Base-by-base conservation (phyloP, 116 monocot genomes). In the Cymodocea nodosa region DNA sequence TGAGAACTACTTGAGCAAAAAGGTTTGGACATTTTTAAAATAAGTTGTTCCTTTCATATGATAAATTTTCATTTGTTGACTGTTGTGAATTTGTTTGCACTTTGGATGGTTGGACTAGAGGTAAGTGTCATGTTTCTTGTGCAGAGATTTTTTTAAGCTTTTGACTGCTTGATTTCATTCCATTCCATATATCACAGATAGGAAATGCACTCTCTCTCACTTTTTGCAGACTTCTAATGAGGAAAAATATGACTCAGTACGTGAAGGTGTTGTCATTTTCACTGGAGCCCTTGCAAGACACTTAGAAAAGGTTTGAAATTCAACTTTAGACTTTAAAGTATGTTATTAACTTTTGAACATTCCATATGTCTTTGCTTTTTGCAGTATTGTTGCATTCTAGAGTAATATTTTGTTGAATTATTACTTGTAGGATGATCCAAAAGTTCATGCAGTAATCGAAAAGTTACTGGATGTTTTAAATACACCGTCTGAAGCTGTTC, bases 401-500 rank as follows among this genome's bases (percentile, higher is more conserved):
- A 15, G 23, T 51, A 52, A 58, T 50, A 23, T 51, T 63, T 12
- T 2, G n/a, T 50, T 75, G 51, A 65, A 36, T 10, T 66, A 37
- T 77, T 69, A 62, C 35, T 14, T 48, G 49, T 79, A 97, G 97
- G 97, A 91, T 74, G 97, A 97, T 78, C 92, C 97, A 60, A 97
- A 97, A 84, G 82, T 97, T 17, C 88, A 91, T 83, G 62, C 74
- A 62, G 97, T 97, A 55, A 71, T 97, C 62, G 97, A 97, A 58
- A 97, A 91, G 76, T 67, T 97, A 68, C 77, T 97, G 71, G 92
- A 88, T 70, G 97, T 97, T 57, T 70, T 97, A 59, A 91, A 97
- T 70, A 97, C 97, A 56, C 97, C 97, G 52, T 97, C 97, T 16
- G 97, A 97, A 74, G 87, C 97, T n/a, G 97, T 91, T 69, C 97